phyloP scores from a whole-genome alignment of 306 rosid genomes.

The Cercis canadensis region DNA sequence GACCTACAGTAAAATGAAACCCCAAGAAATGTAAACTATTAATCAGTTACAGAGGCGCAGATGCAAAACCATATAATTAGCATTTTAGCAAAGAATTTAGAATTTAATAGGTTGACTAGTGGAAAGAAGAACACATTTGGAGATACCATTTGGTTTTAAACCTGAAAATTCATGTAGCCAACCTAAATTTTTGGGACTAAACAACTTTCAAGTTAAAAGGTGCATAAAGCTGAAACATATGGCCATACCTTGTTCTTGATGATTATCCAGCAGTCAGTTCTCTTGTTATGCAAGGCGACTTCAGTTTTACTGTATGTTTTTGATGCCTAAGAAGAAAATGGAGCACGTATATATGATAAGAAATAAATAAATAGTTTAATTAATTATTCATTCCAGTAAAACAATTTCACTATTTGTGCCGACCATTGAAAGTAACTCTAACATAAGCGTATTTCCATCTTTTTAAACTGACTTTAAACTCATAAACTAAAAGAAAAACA shows the following conservation, averaged over 20 bases:
- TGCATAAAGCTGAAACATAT: slow-evolving; percentile 21
- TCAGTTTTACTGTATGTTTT: slow-evolving; percentile 67
- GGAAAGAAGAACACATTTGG: slow-evolving; percentile 3
- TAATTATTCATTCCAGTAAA: slow-evolving; percentile 16
- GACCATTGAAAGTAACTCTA: slow-evolving; percentile 11
- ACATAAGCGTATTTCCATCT: slow-evolving; percentile 19
- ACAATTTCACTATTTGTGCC: slow-evolving; percentile 11
- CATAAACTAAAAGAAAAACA: not conserved
- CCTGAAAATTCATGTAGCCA: slow-evolving; percentile 4
- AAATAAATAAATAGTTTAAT: not conserved
- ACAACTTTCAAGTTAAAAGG: slow-evolving; percentile 14
- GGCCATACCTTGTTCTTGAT: slow-evolving; percentile 78
- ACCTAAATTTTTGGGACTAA: not conserved
- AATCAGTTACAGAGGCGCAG: not conserved
- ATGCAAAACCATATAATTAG: slow-evolving; percentile 20
- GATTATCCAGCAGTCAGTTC: slow-evolving; percentile 94
- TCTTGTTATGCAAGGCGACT: slow-evolving; percentile 72
- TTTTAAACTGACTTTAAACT: slow-evolving; percentile 14
- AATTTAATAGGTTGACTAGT: slow-evolving; percentile 9
- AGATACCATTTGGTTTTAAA: slow-evolving; percentile 27
- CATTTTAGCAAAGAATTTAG: slow-evolving; percentile 26
- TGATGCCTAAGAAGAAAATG: slow-evolving; percentile 54
- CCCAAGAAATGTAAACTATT: slow-evolving; percentile 9
- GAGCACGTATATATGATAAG: slow-evolving; percentile 6
- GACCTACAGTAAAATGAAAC: slow-evolving; percentile 54